A percentile compares a stretch with the other conserved stretches of the same genome.
Conservation (phyloP, 108 stramenopile genomes). For the Cyclotella cryptica region DNA sequence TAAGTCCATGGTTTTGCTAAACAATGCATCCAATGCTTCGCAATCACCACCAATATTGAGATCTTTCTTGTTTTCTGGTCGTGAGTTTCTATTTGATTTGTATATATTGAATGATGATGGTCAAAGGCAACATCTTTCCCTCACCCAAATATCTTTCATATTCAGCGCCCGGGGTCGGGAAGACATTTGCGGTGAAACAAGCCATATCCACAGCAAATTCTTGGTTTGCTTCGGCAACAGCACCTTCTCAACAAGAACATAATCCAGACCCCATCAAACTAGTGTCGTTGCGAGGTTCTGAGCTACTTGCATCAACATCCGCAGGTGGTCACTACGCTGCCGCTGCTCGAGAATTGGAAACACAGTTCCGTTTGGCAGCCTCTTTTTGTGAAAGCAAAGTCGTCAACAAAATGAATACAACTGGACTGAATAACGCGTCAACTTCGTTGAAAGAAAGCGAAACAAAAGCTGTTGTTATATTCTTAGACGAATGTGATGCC, state of each 20-base stretch:
- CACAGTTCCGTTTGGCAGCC: slow-evolving; percentile 38
- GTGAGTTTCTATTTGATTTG: slow-evolving; percentile 3
- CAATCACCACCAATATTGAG: slow-evolving; percentile 42
- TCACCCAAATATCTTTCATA: neutral
- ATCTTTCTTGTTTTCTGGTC: slow-evolving; percentile 62
- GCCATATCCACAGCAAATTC: slow-evolving; percentile 41
- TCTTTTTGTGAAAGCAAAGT: slow-evolving; percentile 1
- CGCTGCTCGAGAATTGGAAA: slow-evolving; percentile 44
- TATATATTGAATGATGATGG: neutral
- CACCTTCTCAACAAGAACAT: neutral
- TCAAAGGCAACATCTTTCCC: neutral
- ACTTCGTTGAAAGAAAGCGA: neutral
- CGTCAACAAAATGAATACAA: neutral
- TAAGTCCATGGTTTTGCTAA: slow-evolving; percentile 14
- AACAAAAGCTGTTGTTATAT: slow-evolving; percentile 57
- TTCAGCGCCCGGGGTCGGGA: slow-evolving; percentile 59
- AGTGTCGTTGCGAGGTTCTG: slow-evolving; percentile 57
- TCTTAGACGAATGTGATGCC: slow-evolving; percentile 89
- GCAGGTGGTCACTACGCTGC: slow-evolving; percentile 34
- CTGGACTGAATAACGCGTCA: neutral
- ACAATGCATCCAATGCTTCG: neutral
- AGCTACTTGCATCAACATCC: slow-evolving; percentile 43
- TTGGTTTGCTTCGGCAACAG: slow-evolving; percentile 7
- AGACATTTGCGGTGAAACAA: slow-evolving; percentile 60
- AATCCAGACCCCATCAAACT: slow-evolving; percentile 18